Percentiles rank a stretch among this genome's conserved stretches.
phyloP scores from a whole-genome alignment of 148 eudicot species.

The Rhododendron henanense region DNA sequence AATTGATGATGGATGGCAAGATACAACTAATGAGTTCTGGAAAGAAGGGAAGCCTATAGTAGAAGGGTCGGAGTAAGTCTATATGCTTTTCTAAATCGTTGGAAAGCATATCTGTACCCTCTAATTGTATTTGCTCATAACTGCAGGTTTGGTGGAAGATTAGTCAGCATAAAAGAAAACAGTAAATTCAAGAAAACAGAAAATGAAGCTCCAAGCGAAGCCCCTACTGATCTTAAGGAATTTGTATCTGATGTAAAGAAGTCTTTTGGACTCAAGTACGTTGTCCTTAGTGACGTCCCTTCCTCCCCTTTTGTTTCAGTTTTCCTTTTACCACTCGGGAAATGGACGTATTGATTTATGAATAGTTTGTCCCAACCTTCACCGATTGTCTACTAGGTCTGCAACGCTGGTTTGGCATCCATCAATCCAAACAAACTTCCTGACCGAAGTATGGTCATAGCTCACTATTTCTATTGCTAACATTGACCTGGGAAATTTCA shows the following conservation, averaged over 20 bases:
- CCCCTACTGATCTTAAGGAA: constrained; percentile 24
- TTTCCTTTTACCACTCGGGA: neutral
- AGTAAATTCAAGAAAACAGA: constrained; percentile 23
- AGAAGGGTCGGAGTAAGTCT: constrained; percentile 37
- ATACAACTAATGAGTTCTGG: constrained; percentile 33
- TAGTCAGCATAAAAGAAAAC: constrained; percentile 37
- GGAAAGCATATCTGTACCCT: neutral
- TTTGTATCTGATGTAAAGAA: constrained; percentile 33
- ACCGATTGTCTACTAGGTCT: neutral
- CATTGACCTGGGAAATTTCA: neutral
- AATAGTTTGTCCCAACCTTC: neutral
- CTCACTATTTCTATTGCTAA: neutral
- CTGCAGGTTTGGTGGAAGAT: constrained; percentile 37
- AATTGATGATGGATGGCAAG: constrained; percentile 50
- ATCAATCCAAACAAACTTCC: neutral
- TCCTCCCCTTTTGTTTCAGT: neutral
- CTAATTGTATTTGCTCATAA: constrained; percentile 6
- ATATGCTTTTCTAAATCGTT: neutral
- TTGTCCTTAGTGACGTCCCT: neutral
- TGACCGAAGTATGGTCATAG: neutral
- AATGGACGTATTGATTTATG: neutral
- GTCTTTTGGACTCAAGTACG: constrained; percentile 34
- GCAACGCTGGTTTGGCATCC: neutral
- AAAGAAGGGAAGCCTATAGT: constrained; percentile 38
- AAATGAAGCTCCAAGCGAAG: constrained; percentile 7